phyloP scores from a whole-genome alignment of 192 early-diverging fungal species.

The Phlyctochytrium planicorne region DNA sequence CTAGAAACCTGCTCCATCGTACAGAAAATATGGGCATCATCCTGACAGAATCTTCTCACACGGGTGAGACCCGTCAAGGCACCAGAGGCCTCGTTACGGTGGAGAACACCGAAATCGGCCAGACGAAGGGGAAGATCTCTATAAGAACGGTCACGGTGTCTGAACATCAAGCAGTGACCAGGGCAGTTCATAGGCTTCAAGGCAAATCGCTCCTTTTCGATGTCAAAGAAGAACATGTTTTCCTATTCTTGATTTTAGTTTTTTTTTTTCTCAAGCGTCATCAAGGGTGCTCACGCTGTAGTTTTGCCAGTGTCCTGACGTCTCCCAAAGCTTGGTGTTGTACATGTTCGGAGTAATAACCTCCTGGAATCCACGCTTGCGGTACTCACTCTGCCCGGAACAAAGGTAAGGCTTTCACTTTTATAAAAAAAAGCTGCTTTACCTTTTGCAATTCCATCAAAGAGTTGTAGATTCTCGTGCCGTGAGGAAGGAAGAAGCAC shows the following conservation, averaged over 20 bases:
- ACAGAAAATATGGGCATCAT: conserved; percentile 99
- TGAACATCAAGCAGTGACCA: conserved; percentile 97
- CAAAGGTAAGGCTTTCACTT: too few relatives aligned
- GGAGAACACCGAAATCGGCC: conserved; percentile 98
- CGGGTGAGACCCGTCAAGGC: conserved; percentile 93
- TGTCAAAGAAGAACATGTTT: conserved; percentile 92
- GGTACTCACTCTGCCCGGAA: conserved; percentile 75
- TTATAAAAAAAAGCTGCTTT: conserved; percentile 9
- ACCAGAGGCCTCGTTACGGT: conserved; percentile 85
- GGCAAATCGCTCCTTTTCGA: conserved; percentile 97
- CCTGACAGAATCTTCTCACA: conserved; percentile 98
- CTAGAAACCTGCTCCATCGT: conserved; percentile 75
- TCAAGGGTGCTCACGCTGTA: conserved; percentile 64
- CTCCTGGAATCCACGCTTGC: conserved; percentile 92
- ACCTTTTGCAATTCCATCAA: conserved; percentile 87
- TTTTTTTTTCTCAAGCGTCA: too few relatives aligned
- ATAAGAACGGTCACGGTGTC: conserved; percentile 88
- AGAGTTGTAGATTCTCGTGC: conserved; percentile 93
- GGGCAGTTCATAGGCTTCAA: conserved; percentile 99
- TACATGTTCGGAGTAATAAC: conserved; percentile 99
- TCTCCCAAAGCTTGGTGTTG: conserved; percentile 96
- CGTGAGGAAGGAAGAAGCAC: conserved; percentile 94
- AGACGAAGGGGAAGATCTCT: conserved; percentile 92
- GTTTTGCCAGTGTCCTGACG: conserved; percentile 93
- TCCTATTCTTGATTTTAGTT: conserved; percentile 47